These are phyloP conservation scores for Lotus japonicus DNA, from an alignment of 306 rosid genomes.

Conservation along the genomic window DNA sequence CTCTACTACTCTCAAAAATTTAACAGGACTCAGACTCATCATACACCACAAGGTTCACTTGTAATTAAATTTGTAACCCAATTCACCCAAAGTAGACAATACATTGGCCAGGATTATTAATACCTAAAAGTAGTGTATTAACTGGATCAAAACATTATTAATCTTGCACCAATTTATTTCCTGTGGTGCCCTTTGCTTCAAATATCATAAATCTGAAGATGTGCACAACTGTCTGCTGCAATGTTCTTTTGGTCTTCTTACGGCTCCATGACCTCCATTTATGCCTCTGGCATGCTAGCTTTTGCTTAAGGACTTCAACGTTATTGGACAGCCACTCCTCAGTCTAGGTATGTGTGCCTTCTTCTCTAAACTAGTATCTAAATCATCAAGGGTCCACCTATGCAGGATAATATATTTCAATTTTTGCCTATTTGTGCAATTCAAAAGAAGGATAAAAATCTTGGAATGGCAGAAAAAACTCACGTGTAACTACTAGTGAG, in stretches of 20 bases:
- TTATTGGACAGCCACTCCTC: slow-evolving; percentile 57
- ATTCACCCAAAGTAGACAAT: background rate
- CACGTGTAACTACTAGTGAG: slow-evolving; percentile 52
- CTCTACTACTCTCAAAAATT: too few relatives aligned
- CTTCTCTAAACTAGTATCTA: slow-evolving; percentile 58
- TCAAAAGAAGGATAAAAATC: background rate
- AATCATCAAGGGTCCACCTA: slow-evolving; percentile 38
- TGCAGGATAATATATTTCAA: too few relatives aligned
- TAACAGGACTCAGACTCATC: background rate
- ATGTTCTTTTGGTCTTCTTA: too few relatives aligned
- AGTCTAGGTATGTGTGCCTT: slow-evolving; percentile 67
- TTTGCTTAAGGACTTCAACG: slow-evolving; percentile 46
- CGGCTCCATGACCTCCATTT: background rate
- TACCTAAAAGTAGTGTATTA: background rate
- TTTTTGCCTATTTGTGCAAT: too few relatives aligned
- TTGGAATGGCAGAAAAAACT: slow-evolving; percentile 23
- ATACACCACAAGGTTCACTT: background rate
- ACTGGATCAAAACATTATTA: background rate
- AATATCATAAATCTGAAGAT: slow-evolving; percentile 7
- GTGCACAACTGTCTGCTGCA: too few relatives aligned
- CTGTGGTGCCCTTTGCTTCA: background rate
- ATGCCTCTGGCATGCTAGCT: background rate
- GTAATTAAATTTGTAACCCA: background rate
- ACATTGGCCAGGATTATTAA: background rate
- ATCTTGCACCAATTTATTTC: background rate